Conservation (phyloP, 2,329 filamentous ascomycete species). For the Monosporascus sp. region DNA sequence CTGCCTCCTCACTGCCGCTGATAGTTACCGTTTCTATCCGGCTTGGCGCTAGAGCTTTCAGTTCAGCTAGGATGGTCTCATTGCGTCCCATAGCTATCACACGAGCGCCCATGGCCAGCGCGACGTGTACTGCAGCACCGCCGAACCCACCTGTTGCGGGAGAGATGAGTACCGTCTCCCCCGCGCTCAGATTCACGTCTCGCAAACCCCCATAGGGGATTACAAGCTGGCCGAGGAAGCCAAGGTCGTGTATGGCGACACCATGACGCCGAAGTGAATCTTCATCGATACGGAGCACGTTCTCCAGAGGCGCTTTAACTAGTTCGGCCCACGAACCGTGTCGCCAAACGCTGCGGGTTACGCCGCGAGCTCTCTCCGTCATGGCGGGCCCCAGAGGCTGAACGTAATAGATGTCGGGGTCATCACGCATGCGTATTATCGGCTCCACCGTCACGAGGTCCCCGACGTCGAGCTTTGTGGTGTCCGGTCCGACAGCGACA, state of each 20-base stretch:
- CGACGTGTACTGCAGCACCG: slow-evolving; percentile 10
- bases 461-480: slow-evolving; percentile 7
- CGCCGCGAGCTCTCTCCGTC: neutral
- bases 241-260: slow-evolving; percentile 3
- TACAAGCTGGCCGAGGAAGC: slow-evolving; percentile 5
- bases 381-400: neutral
- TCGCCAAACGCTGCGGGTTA: neutral
- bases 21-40: slow-evolving; percentile 8
- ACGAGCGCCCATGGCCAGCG: slow-evolving; percentile 12
- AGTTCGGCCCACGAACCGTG: slow-evolving; percentile 11
- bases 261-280: neutral
- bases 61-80: slow-evolving; percentile 1
- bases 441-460: slow-evolving; percentile 11
- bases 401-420: neutral
- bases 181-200: slow-evolving; percentile 5
- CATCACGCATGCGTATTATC: slow-evolving; percentile 4
- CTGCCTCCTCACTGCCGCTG: slow-evolving; percentile 6
- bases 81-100: slow-evolving; percentile 15
- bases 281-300: slow-evolving; percentile 10
- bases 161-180: slow-evolving; percentile 11
- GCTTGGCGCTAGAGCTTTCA: slow-evolving; percentile 7
- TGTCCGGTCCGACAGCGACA: slow-evolving; percentile 7
- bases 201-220: slow-evolving; percentile 11
- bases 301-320: slow-evolving; percentile 11
- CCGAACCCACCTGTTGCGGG: slow-evolving; percentile 15